Evolutionary conservation across 345 rosid species (phyloP), one percentile per base, ranked within the genome.

Genomic region (Fremontodendron californicum): DNA sequence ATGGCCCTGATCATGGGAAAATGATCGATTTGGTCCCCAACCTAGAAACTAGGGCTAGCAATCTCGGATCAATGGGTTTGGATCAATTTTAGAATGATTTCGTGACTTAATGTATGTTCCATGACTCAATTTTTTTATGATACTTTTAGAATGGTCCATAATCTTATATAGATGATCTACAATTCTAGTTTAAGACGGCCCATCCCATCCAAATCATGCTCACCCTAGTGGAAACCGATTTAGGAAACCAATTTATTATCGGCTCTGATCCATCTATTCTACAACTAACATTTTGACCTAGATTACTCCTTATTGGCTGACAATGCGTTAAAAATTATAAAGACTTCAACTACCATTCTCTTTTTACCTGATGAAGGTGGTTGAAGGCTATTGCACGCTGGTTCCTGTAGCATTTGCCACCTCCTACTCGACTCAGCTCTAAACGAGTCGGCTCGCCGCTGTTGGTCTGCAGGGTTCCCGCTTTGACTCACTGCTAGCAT

Each of bases 321-420:
- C 31, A 43, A 6, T 68, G 15, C 8, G 11, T n/a, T n/a, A 21
- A 42, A 40, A n/a, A n/a, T 25, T 25, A 21, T 3, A 21, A 55
- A 21, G 25, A 55, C 4, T 21, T 4, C 31, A 23, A 57, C 23
- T 49, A 57, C 33, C 15, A 57, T 4, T 19, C 19, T 18, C 2
- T 4, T 18, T 52, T 77, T 83, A 88, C 89, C 92, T 83, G 87
- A 74, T n/a, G 82, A 57, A 27, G 80, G 80, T 77, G 64, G 80
- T 73, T 82, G 90, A 73, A 78, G 79, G 33, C 46, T 49, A 42
- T 65, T 69, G 60, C 71, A 68, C 55, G 67, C 4, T 4, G 82
- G 81, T 12, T 83, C 88, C 23, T 78, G 91, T 75, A 63, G 18
- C 89, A 80, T 54, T n/a, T 78, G 78, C 93, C 96, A 88, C 81